Evolutionary conservation across 2,329 filamentous ascomycete genomes (phyloP), one percentile per base, ranked within the genome.

Genomic region (Westerdykella sp.): DNA sequence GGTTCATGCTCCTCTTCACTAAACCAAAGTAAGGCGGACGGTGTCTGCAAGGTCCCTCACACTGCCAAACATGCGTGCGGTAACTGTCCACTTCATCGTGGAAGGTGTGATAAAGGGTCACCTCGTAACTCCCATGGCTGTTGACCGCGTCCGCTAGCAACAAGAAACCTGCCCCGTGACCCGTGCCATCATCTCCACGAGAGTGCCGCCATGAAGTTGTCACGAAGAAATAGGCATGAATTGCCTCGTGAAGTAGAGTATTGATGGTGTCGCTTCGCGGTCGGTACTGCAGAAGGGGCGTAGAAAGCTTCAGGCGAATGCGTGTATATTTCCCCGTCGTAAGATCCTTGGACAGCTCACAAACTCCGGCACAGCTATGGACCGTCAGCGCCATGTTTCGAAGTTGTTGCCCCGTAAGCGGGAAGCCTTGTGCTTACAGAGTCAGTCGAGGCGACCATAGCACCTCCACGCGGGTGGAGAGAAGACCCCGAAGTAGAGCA

Each of bases 161-260:
- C 36, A 69, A 64, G 43, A 72, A 72, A 5, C 69, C 70, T 9
- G 47, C 47, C 1, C 69, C 70, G 44, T 73, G 70, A 0, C 70
- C 69, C 13, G 69, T 70, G 0, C 67, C 66, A 41, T 67, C 62
- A 25, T 71, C 68, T 10, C 66, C 66, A 6, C 69, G 63, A 7
- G 63, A 64, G 44, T 72, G 67, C 38, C 46, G 54, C 67, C 67
- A 71, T 7, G 68, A 68, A 2, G 68, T 70, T 12, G 66, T 71
- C 31, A 73, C 55, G 55, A 72, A 72, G 57, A 73, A 71, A 48
- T 72, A 73, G 21, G 69, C 69, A 39, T 72, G 69, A 14, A 72
- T 71, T 2, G 65, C 61, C 45, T 73, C 70, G 45, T 72, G 70
- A 3, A 73, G 55, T 15, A 73, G 54, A 1, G 69, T 73, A 44